These are phyloP conservation scores for Dorcoceras hygrometricum DNA, from an alignment of 257 asterid genomes.

Conservation along the genomic window DNA sequence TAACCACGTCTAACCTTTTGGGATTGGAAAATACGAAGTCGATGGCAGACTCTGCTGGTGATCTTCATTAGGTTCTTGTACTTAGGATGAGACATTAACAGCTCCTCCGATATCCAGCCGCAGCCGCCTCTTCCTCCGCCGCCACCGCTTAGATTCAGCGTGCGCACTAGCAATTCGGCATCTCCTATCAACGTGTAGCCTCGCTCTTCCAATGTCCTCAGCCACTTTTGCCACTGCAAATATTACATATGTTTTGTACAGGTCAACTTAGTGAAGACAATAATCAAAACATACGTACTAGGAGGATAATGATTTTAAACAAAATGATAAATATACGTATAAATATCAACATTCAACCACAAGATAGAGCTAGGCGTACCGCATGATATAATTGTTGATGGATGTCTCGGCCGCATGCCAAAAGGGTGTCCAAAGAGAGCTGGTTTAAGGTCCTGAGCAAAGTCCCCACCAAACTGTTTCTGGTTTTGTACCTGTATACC, in stretches of 20 bases:
- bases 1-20: slow-evolving; percentile 38
- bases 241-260: too few species aligned
- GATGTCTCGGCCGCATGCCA: slow-evolving; percentile 59
- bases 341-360: too few species aligned
- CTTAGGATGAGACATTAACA: slow-evolving; percentile 35
- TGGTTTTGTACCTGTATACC: slow-evolving; percentile 38
- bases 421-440: slow-evolving; percentile 51
- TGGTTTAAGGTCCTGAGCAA: slow-evolving; percentile 54
- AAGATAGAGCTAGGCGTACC: slow-evolving; percentile 32
- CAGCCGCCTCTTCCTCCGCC: slow-evolving; percentile 24
- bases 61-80: slow-evolving; percentile 41
- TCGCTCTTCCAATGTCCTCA: slow-evolving; percentile 34
- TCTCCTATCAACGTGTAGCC: slow-evolving; percentile 27
- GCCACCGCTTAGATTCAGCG: slow-evolving; percentile 33
- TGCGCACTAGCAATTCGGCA: slow-evolving; percentile 54
- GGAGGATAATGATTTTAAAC: too few species aligned
- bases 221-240: slow-evolving; percentile 74
- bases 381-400: slow-evolving; percentile 43
- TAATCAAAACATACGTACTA: too few species aligned
- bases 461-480: slow-evolving; percentile 34
- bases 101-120: slow-evolving; percentile 25
- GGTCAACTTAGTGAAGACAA: not conserved
- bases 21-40: slow-evolving; percentile 37
- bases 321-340: too few species aligned
- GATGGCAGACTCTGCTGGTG: slow-evolving; percentile 37